Evolutionary conservation across 2,329 filamentous ascomycete genomes (phyloP).

Genomic region (Onygenales sp.): DNA sequence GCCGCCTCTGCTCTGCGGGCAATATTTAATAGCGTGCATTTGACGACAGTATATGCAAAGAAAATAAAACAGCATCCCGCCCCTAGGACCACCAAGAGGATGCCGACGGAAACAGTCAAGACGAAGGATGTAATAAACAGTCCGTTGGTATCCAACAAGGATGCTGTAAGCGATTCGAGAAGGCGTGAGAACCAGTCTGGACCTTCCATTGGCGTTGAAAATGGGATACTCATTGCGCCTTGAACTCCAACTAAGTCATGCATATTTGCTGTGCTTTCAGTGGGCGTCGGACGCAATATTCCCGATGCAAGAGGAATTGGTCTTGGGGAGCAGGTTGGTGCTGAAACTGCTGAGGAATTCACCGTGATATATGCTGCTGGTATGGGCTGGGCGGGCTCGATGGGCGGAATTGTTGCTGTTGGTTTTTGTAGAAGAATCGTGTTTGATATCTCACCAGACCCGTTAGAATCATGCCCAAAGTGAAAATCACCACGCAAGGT

Average conservation of each 20-base stretch:
- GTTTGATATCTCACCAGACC: not conserved
- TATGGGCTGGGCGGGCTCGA: not conserved
- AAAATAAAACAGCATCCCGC: not conserved
- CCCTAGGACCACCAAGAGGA: not conserved
- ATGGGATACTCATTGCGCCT: not conserved
- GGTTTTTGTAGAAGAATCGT: not conserved
- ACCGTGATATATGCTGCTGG: not conserved
- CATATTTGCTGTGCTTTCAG: not conserved
- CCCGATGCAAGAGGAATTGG: not conserved
- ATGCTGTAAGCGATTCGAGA: not conserved
- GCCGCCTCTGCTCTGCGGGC: not conserved
- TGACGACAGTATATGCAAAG: not conserved
- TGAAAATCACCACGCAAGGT: constrained; percentile 5
- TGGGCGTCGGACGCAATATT: not conserved
- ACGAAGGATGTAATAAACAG: not conserved
- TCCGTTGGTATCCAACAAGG: not conserved
- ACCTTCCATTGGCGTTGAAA: not conserved
- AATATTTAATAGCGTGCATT: not conserved
- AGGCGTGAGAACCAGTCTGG: not conserved
- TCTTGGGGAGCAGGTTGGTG: not conserved
- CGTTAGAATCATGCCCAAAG: constrained; percentile 3
- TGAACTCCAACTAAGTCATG: not conserved
- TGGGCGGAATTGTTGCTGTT: not conserved
- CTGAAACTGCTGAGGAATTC: not conserved
- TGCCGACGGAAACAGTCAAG: not conserved